Conservation (phyloP, 1,139 yeast species). For the Taphrina flavorubra region DNA sequence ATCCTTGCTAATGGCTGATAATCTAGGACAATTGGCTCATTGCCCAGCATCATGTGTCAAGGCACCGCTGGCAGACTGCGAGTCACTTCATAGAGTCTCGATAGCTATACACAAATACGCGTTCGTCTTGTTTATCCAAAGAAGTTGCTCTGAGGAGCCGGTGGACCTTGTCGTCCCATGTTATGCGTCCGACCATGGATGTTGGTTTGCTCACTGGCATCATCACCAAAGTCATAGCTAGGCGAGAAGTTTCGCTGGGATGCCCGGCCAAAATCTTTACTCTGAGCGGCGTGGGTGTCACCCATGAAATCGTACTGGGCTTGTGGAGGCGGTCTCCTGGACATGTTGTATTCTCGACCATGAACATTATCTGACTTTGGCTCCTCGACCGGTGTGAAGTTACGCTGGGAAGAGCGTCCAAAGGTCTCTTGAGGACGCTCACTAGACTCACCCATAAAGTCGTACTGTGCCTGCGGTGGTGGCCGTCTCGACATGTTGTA, state of each 20-base stretch:
- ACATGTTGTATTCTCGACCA: slow-evolving; percentile 31
- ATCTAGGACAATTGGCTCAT: no score
- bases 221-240: slow-evolving; percentile 16
- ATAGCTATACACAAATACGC: slow-evolving; percentile 2
- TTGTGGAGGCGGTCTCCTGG: slow-evolving; percentile 34
- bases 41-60: no score
- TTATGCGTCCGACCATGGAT: slow-evolving; percentile 35
- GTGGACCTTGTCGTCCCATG: slow-evolving; percentile 27
- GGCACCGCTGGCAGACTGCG: no score
- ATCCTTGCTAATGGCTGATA: no score
- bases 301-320: slow-evolving; percentile 39
- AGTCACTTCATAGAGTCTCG: background rate
- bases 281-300: slow-evolving; percentile 12
- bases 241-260: slow-evolving; percentile 30
- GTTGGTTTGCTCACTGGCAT: slow-evolving; percentile 1
- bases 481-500: slow-evolving; percentile 35
- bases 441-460: slow-evolving; percentile 21
- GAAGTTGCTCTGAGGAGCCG: slow-evolving; percentile 25
- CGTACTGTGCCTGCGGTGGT: slow-evolving; percentile 34
- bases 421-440: slow-evolving; percentile 7
- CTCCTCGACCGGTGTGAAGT: slow-evolving; percentile 13
- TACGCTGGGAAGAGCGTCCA: slow-evolving; percentile 21
- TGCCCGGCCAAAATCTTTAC: slow-evolving; percentile 14
- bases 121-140: slow-evolving; percentile 1
- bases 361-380: slow-evolving; percentile 19